Percentiles rank a stretch among this genome's conserved stretches.
Conservation (phyloP, 176 grass and related monocot species). For the Bothriochloa decipiens region DNA sequence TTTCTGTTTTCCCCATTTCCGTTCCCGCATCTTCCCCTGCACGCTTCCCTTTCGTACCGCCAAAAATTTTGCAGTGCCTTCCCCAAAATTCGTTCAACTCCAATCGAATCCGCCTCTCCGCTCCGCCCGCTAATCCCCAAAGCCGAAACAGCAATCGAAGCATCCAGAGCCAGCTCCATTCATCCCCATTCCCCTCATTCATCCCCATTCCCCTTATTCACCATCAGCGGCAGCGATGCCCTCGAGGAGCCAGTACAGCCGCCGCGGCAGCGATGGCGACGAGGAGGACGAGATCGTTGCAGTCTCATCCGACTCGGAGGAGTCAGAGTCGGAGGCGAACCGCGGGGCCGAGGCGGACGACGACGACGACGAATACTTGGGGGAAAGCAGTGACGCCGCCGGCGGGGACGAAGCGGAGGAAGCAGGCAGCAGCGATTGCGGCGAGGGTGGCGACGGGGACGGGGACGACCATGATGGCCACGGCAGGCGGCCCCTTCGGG, state of each 20-base stretch:
- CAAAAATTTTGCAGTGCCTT: constrained; percentile 52
- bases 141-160: constrained; percentile 4
- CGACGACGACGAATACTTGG: constrained; percentile 59
- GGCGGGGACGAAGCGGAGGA: constrained; percentile 42
- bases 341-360: constrained; percentile 39
- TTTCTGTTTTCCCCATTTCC: background rate
- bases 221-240: constrained; percentile 42
- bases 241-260: constrained; percentile 36
- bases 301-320: constrained; percentile 52
- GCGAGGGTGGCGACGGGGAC: constrained; percentile 38
- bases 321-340: constrained; percentile 41
- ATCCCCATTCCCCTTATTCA: constrained; percentile 29
- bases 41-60: constrained; percentile 36
- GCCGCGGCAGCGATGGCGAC: constrained; percentile 31
- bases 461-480: constrained; percentile 25
- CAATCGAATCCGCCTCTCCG: constrained; percentile 17
- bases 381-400: constrained; percentile 42
- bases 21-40: constrained; percentile 25
- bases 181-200: constrained; percentile 28
- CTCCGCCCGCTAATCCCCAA: constrained; percentile 19
- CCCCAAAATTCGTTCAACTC: constrained; percentile 10
- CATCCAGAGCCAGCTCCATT: constrained; percentile 12
- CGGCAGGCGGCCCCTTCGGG: constrained; percentile 20
- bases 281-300: constrained; percentile 45
- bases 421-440: constrained; percentile 32